Base-by-base conservation (phyloP, 2,329 filamentous ascomycete genomes). In the Lachnellula cervina region DNA sequence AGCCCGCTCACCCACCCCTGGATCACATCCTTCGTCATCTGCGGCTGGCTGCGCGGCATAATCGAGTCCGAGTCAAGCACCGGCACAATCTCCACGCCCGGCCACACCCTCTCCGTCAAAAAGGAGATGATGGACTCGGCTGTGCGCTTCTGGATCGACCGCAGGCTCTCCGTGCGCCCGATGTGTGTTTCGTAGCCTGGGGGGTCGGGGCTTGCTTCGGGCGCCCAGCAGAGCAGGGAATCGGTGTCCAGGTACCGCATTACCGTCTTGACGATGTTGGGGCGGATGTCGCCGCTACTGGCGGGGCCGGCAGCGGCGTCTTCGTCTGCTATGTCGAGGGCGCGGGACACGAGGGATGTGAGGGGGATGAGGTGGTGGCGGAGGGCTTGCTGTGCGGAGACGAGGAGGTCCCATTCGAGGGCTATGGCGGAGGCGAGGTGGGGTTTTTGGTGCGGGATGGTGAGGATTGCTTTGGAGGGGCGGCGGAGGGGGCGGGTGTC, bases 221-320 rank as follows among this genome's bases (percentile, higher is more conserved):
- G 86, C 17, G 83, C 90, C 89, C 91, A 96, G 80, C 93, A 97
- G 1, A 99, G 82, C 37, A 97, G 75, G 0, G 90, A 92, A 73
- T 99, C 94, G 1, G 94, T 97, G 65, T 91, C 86, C 25, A 99
- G 80, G 72, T 97, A 97, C 47, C 88, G 82, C 79, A 97, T 81
- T 51, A 94, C 74, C 60, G 83, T 86, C 17, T 76, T 77, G 16
- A 87, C 75, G 47, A 97, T 84, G 42, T 80, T 76, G 0, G 80
- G 70, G 37, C 92, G 80, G 38, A 88, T 78, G 23, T 77, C 75
- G 3, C 76, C 77, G 9, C 72, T 62, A 0, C 69, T 70, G 7
- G 55, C 70, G 7, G 55, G 35, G 3, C 57, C 32, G 7, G 59
- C 23, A 25, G 58, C 59, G 62, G 58, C 59, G 62, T 96, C 89